These are phyloP conservation scores for Yamadazyma ubonensis DNA, from an alignment of 805 yeast species.

Conservation along the genomic window DNA sequence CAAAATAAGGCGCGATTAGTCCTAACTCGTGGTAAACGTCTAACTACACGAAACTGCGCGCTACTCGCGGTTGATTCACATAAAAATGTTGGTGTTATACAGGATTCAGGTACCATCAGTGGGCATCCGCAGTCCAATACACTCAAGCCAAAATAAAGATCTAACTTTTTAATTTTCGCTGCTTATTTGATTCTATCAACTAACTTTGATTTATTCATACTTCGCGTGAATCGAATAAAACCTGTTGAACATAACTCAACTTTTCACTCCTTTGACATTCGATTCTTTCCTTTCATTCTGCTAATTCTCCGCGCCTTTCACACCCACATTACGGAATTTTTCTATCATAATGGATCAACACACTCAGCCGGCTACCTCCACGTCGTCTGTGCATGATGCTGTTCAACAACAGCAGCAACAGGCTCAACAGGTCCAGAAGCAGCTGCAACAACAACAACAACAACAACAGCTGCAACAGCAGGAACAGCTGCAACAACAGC, in stretches of 20 bases:
- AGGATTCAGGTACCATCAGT: slow-evolving; percentile 7
- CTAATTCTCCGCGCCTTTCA: background rate
- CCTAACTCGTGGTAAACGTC: too few species aligned
- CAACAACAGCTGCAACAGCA: slow-evolving; percentile 3
- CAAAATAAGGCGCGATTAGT: too few species aligned
- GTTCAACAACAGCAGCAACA: background rate
- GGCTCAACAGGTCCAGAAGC: background rate
- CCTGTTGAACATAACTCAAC: background rate
- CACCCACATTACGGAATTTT: background rate
- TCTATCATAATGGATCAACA: background rate
- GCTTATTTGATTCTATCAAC: background rate
- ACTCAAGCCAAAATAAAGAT: slow-evolving; percentile 2
- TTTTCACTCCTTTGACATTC: background rate
- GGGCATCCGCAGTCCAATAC: background rate
- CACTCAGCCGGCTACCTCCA: background rate
- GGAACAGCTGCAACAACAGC: background rate
- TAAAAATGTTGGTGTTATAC: background rate
- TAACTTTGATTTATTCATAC: background rate
- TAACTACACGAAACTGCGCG: too few species aligned
- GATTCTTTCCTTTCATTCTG: background rate
- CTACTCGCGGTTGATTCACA: background rate
- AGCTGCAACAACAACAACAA: slow-evolving; percentile 3
- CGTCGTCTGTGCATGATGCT: background rate
- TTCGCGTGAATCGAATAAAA: background rate
- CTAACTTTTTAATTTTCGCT: background rate